Percentiles rank a stretch among this genome's conserved stretches.
phyloP scores from a whole-genome alignment of 1,139 yeast species.

The Candida mesenterica region DNA sequence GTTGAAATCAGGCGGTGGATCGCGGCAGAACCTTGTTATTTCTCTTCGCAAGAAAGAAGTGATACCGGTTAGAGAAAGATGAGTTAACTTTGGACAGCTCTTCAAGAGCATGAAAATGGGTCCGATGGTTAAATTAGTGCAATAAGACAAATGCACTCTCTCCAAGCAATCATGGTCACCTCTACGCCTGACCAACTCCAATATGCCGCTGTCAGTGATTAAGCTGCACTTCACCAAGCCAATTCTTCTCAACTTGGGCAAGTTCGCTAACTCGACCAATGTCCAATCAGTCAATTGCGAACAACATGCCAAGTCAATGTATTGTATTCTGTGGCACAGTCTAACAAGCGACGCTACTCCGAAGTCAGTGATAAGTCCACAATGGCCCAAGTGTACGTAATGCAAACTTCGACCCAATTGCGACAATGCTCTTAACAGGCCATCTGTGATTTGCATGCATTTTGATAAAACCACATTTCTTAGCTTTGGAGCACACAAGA shows the following conservation, averaged over 20 bases:
- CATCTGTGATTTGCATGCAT: constrained; percentile 85
- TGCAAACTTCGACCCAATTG: constrained; percentile 79
- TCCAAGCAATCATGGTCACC: constrained; percentile 77
- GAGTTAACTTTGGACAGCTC: constrained; percentile 84
- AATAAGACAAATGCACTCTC: constrained; percentile 89
- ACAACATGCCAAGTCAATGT: constrained; percentile 94
- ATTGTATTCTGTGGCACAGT: constrained; percentile 81
- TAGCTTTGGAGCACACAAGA: constrained; percentile 75
- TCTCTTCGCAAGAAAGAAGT: constrained; percentile 84
- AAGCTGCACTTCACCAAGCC: constrained; percentile 90
- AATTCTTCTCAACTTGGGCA: constrained; percentile 83
- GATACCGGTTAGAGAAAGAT: constrained; percentile 85
- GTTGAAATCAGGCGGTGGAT: constrained; percentile 93
- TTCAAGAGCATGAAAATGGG: constrained; percentile 71
- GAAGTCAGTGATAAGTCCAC: constrained; percentile 83
- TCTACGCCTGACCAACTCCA: constrained; percentile 71
- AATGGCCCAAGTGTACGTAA: constrained; percentile 91
- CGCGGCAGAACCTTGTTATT: constrained; percentile 82
- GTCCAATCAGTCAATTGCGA: constrained; percentile 85
- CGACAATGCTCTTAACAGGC: constrained; percentile 69
- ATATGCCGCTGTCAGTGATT: constrained; percentile 83
- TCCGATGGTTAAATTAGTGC: constrained; percentile 73
- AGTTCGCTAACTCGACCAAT: constrained; percentile 68
- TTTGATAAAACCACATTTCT: constrained; percentile 88
- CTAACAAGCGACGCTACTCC: constrained; percentile 78